Conservation (phyloP, 306 rosid genomes). For the Glycyrrhiza uralensis region DNA sequence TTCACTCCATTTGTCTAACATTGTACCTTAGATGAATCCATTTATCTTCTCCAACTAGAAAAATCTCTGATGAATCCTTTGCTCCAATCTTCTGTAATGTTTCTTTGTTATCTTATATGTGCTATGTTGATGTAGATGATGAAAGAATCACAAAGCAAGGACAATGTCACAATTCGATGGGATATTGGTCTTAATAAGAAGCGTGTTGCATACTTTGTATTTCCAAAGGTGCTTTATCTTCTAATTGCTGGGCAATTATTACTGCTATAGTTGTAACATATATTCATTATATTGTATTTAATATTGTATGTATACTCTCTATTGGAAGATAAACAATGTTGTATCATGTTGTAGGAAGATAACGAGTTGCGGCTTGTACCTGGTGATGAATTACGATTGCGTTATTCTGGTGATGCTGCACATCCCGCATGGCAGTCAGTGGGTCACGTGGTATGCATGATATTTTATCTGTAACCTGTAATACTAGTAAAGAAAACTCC, state of each 20-base stretch:
- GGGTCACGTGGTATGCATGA: constrained; percentile 86
- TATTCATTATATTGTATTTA: background rate
- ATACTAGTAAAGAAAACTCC: background rate
- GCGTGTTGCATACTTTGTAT: constrained; percentile 95
- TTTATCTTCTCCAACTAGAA: background rate
- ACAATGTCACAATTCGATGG: constrained; percentile 92
- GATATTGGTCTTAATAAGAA: constrained; percentile 98
- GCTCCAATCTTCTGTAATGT: constrained; percentile 5
- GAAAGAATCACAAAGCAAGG: constrained; percentile 99
- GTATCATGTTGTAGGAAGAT: constrained; percentile 70
- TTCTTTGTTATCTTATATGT: constrained; percentile 20
- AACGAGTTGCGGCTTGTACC: constrained; percentile 98
- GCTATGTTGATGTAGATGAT: constrained; percentile 66
- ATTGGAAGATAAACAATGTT: constrained; percentile 4
- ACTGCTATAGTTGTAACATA: background rate
- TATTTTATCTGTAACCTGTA: background rate
- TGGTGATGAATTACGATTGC: constrained; percentile 94
- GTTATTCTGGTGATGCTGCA: constrained; percentile 99
- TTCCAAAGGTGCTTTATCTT: constrained; percentile 70
- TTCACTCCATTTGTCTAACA: background rate
- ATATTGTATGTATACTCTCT: background rate
- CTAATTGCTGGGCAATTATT: background rate
- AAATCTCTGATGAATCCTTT: background rate
- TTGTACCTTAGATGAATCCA: background rate
- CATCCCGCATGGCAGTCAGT: constrained; percentile 99